Evolutionary conservation across 2,329 filamentous ascomycete genomes (phyloP).

Genomic region (Shiraia sp.): DNA sequence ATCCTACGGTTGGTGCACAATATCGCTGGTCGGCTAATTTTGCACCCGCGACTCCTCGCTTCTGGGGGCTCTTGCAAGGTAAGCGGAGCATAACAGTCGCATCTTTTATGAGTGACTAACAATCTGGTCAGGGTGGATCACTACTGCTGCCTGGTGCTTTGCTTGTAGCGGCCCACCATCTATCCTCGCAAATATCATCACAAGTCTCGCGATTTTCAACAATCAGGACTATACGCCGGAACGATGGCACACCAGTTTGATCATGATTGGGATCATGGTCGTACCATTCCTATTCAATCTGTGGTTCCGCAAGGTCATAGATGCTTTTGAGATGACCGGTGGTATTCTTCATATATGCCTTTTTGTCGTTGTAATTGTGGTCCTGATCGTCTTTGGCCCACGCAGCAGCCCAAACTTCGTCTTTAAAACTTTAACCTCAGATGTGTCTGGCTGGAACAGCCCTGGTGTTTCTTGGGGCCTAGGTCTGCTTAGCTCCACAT

Average conservation of each 20-base stretch:
- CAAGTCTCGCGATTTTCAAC: conserved; percentile 42
- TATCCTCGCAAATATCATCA: conserved; percentile 28
- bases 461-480: conserved; percentile 49
- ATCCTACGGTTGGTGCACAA: conserved; percentile 39
- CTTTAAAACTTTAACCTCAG: conserved; percentile 51
- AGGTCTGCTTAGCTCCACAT: conserved; percentile 41
- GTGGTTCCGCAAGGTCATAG: conserved; percentile 49
- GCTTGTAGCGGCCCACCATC: conserved; percentile 32
- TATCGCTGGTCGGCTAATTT: conserved; percentile 39
- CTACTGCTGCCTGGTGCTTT: conserved; percentile 44
- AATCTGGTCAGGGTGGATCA: conserved; percentile 47
- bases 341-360: conserved; percentile 53
- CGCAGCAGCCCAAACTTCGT: conserved; percentile 46
- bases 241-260: conserved; percentile 55
- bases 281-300: conserved; percentile 50
- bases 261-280: conserved; percentile 50
- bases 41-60: conserved; percentile 25
- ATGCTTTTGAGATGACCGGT: conserved; percentile 51
- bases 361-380: conserved; percentile 54
- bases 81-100: background rate
- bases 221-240: conserved; percentile 42
- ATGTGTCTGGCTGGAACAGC: conserved; percentile 47
- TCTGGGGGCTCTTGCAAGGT: conserved; percentile 38
- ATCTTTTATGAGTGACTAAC: conserved; percentile 17
- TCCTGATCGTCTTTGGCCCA: conserved; percentile 49